Percentiles rank a stretch among this genome's conserved stretches.
phyloP scores from a whole-genome alignment of 257 asterid genomes.

The Solanum piurae region DNA sequence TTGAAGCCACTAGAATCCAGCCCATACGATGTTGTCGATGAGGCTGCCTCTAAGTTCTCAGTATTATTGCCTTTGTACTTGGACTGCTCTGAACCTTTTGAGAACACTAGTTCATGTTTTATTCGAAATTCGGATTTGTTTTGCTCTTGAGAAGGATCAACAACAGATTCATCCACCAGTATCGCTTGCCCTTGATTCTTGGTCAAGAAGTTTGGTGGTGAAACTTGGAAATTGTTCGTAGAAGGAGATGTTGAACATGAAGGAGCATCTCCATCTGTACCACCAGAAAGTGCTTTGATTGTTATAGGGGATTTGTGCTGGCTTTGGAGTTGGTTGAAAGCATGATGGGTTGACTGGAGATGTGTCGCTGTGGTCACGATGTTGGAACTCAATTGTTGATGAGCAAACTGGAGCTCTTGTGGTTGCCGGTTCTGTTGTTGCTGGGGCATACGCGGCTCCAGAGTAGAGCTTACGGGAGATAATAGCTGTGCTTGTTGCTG shows the following conservation, averaged over 20 bases:
- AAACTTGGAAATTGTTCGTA: conserved; percentile 42
- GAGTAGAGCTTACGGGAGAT: conserved; percentile 27
- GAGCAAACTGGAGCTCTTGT: conserved; percentile 29
- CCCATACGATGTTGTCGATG: conserved; percentile 79
- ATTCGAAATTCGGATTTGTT: conserved; percentile 36
- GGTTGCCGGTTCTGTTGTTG: conserved; percentile 54
- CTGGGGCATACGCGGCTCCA: conserved; percentile 45
- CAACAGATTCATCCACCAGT: conserved; percentile 31
- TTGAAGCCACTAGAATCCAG: conserved; percentile 63
- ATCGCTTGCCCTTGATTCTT: conserved; percentile 39
- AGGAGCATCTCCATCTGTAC: conserved; percentile 56
- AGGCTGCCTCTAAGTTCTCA: conserved; percentile 71
- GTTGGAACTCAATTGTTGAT: conserved; percentile 37
- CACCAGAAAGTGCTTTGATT: conserved; percentile 38
- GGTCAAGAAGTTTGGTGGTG: conserved; percentile 40
- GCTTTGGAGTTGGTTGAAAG: conserved; percentile 50
- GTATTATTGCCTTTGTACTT: conserved; percentile 36
- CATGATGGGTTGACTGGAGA: conserved; percentile 48
- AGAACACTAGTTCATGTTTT: conserved; percentile 42
- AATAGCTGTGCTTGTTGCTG: conserved; percentile 38
- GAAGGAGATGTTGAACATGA: conserved; percentile 74
- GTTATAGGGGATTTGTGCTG: conserved; percentile 42
- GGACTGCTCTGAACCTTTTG: conserved; percentile 45
- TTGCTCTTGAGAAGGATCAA: conserved; percentile 44
- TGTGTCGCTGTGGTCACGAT: conserved; percentile 38